Conservation (phyloP, 495 filamentous ascomycete genomes). For the Neurospora sp. region DNA sequence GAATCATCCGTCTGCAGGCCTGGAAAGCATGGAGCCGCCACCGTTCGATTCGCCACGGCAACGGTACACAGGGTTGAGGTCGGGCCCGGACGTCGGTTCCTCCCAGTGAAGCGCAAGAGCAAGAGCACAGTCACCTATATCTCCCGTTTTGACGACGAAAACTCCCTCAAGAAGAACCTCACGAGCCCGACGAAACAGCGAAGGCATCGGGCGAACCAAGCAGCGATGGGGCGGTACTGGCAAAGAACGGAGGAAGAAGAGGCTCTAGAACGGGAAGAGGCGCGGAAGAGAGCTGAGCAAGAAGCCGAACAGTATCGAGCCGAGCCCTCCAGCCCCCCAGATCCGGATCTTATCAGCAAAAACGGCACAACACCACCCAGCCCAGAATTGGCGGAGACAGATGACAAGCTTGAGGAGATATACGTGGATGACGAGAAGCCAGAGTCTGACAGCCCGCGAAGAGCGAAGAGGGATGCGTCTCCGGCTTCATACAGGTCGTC, state of each 20-base stretch:
- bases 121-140: constrained; percentile 26
- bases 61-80: constrained; percentile 25
- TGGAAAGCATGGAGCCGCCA: constrained; percentile 5
- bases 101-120: constrained; percentile 24
- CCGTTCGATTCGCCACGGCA: constrained; percentile 24
- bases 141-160: constrained; percentile 19
- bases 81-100: constrained; percentile 17
- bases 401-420: neutral
- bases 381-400: neutral
- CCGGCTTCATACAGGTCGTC: neutral
- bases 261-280: constrained; percentile 18
- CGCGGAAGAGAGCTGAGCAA: constrained; percentile 15
- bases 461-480: neutral
- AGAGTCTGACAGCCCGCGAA: neutral
- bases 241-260: constrained; percentile 25
- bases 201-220: constrained; percentile 24
- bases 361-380: neutral
- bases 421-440: neutral
- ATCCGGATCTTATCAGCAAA: neutral
- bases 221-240: constrained; percentile 26
- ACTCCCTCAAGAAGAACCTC: constrained; percentile 10
- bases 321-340: constrained; percentile 14
- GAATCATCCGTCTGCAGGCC: neutral
- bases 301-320: constrained; percentile 22
- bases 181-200: constrained; percentile 21